These are phyloP conservation scores for Coleophoma cylindrospora DNA, from an alignment of 2,329 filamentous ascomycete species.

Conservation along the genomic window DNA sequence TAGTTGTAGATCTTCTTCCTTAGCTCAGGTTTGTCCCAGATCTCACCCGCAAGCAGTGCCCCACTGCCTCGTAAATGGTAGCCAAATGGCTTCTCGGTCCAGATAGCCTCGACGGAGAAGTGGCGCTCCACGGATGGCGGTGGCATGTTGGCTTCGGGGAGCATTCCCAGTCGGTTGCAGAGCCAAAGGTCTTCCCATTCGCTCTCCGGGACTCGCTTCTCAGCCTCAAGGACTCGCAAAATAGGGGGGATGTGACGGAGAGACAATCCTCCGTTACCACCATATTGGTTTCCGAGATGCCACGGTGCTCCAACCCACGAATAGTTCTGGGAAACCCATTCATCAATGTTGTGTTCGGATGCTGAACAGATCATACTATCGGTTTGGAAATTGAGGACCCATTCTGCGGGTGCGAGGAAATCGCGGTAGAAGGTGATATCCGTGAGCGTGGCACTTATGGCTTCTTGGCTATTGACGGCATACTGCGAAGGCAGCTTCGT, in stretches of 20 bases:
- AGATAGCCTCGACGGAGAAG: constrained; percentile 30
- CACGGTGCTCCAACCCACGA: constrained; percentile 24
- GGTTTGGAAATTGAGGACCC: constrained; percentile 19
- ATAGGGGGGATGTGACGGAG: constrained; percentile 40
- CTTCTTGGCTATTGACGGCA: constrained; percentile 5
- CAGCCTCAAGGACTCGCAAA: constrained; percentile 38
- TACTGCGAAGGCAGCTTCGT: constrained; percentile 22
- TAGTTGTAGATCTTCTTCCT: constrained; percentile 45
- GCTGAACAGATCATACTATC: constrained; percentile 20
- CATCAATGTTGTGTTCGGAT: constrained; percentile 14
- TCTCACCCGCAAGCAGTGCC: constrained; percentile 30
- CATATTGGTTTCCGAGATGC: constrained; percentile 1
- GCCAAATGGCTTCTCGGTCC: constrained; percentile 43
- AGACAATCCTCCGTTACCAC: constrained; percentile 26
- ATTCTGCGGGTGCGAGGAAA: constrained; percentile 15
- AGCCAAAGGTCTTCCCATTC: constrained; percentile 30
- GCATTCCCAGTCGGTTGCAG: constrained; percentile 2
- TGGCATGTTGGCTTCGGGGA: not conserved
- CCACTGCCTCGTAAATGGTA: constrained; percentile 47
- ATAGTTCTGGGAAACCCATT: constrained; percentile 16
- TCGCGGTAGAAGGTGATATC: constrained; percentile 18
- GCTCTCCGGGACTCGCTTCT: constrained; percentile 35
- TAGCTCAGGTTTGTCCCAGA: constrained; percentile 38
- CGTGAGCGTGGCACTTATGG: constrained; percentile 5
- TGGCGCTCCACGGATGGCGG: not conserved